These are phyloP conservation scores for Rhodomyrtus tomentosa DNA, from an alignment of 345 rosid species.

Conservation along the genomic window DNA sequence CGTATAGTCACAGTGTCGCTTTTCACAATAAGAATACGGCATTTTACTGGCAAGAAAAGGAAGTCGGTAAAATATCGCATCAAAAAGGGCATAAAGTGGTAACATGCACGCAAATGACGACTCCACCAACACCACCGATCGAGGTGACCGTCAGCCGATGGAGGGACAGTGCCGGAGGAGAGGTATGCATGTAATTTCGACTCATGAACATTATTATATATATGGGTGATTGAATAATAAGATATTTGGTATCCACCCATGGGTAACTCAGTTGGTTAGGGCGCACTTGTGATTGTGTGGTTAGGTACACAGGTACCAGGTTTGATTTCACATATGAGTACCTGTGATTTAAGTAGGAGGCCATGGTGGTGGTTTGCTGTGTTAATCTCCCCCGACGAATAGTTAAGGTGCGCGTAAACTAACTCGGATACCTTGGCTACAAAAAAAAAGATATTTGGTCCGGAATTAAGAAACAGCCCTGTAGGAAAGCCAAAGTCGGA, in stretches of 20 bases:
- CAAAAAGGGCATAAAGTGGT: background rate
- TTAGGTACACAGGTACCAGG: too few relatives aligned
- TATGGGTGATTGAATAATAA: too few relatives aligned
- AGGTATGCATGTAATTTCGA: background rate
- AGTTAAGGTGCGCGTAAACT: too few relatives aligned
- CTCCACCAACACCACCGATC: background rate
- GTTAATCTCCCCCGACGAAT: too few relatives aligned
- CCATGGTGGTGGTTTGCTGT: too few relatives aligned
- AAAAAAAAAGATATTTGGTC: constrained; percentile 13
- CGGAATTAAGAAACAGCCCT: constrained; percentile 37
- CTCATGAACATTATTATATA: background rate
- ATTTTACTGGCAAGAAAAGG: background rate
- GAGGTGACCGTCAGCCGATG: background rate
- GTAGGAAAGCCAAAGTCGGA: background rate
- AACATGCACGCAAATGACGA: background rate
- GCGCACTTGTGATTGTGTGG: too few relatives aligned
- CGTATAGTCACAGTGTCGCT: rapidly evolving
- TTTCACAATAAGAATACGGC: rapidly evolving
- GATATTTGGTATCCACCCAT: too few relatives aligned
- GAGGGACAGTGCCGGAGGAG: background rate
- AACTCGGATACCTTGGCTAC: too few relatives aligned
- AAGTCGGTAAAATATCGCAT: background rate
- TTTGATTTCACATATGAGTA: too few relatives aligned
- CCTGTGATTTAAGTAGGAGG: too few relatives aligned
- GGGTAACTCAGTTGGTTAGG: too few relatives aligned